These are phyloP conservation scores for Chernovozyma sophiae-reginae DNA, from an alignment of 1,139 yeast genomes.

Conservation along the genomic window DNA sequence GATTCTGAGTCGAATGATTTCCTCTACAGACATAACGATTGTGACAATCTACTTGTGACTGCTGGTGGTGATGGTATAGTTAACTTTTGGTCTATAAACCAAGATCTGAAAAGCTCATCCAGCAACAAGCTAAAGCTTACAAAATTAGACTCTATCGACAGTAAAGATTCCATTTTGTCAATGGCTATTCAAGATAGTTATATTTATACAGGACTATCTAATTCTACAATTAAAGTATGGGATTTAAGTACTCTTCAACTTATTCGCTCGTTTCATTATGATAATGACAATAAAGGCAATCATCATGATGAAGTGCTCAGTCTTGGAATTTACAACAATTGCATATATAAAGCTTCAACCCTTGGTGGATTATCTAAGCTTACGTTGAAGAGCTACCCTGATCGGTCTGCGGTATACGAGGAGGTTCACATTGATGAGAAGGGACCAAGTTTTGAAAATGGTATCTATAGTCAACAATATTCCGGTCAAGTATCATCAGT, in stretches of 20 bases:
- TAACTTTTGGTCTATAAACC: slow-evolving; percentile 60
- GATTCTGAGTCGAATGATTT: slow-evolving; percentile 17
- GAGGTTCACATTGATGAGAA: slow-evolving; percentile 5
- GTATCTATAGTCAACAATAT: neutral
- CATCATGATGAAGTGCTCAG: slow-evolving; percentile 30
- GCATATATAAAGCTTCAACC: slow-evolving; percentile 53
- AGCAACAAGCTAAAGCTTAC: slow-evolving; percentile 12
- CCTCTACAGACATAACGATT: slow-evolving; percentile 16
- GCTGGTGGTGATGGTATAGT: slow-evolving; percentile 92
- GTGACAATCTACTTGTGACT: slow-evolving; percentile 24
- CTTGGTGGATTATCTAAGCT: slow-evolving; percentile 53
- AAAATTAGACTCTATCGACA: slow-evolving; percentile 47
- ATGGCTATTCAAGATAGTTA: slow-evolving; percentile 60
- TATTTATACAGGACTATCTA: slow-evolving; percentile 73
- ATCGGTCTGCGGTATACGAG: slow-evolving; percentile 4
- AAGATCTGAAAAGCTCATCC: neutral
- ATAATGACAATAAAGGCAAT: slow-evolving; percentile 31
- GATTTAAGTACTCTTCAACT: slow-evolving; percentile 77
- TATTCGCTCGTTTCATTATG: slow-evolving; percentile 53
- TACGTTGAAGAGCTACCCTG: slow-evolving; percentile 30
- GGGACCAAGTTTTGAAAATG: neutral
- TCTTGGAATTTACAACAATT: slow-evolving; percentile 46
- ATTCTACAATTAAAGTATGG: slow-evolving; percentile 76
- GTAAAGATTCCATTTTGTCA: slow-evolving; percentile 67
- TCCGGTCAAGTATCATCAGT: slow-evolving; percentile 24